Conservation (phyloP, 257 asterid species). For the Nicotiana benthamiana region DNA sequence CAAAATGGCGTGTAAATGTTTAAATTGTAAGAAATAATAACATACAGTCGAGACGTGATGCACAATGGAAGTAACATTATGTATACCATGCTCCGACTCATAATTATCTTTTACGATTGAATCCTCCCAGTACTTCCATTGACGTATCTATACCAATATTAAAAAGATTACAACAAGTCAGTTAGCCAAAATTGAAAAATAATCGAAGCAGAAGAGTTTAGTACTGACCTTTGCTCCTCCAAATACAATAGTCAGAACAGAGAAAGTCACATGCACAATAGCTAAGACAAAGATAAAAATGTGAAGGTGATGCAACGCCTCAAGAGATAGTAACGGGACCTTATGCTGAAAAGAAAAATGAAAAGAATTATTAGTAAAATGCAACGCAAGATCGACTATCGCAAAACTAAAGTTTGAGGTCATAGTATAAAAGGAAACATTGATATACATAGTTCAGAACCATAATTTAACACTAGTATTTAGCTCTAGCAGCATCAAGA, state of each 20-base stretch:
- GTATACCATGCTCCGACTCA: conserved; percentile 32
- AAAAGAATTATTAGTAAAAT: neutral
- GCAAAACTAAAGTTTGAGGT: neutral
- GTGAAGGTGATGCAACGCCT: conserved; percentile 70
- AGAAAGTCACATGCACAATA: conserved; percentile 51
- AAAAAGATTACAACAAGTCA: neutral
- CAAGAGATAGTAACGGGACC: conserved; percentile 49
- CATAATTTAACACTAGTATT: neutral
- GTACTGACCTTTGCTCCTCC: conserved; percentile 52
- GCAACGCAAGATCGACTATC: neutral
- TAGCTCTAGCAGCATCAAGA: neutral
- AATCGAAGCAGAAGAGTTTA: neutral
- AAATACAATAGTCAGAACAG: conserved; percentile 54
- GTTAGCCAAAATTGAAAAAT: neutral
- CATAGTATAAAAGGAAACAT: neutral
- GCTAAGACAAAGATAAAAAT: conserved; percentile 74
- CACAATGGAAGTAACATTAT: too few relatives aligned
- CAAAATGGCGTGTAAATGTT: neutral
- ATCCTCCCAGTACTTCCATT: conserved; percentile 55
- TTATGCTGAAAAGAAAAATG: conserved; percentile 28
- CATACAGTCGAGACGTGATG: too few relatives aligned
- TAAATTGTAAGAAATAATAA: too few relatives aligned
- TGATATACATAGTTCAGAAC: neutral
- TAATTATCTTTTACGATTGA: conserved; percentile 14
- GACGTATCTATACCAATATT: conserved; percentile 26